A percentile compares a stretch with the other conserved stretches of the same genome.
Conservation (phyloP, 2,329 filamentous ascomycete species). For the Botrytis fragariae region DNA sequence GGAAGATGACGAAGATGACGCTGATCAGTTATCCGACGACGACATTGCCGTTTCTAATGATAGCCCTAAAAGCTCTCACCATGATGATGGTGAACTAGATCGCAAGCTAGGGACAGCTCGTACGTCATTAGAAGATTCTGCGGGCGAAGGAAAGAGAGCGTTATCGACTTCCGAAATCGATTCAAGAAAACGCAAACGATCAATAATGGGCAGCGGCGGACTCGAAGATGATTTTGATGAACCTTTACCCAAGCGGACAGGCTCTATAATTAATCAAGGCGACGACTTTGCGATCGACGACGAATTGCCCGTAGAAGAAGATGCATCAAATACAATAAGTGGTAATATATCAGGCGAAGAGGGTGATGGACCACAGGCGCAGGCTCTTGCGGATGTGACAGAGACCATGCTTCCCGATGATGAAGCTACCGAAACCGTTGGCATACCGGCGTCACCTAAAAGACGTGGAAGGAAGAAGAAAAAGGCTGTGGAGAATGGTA, state of each 20-base stretch:
- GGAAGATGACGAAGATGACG: conserved; percentile 45
- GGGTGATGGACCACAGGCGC: conserved; percentile 50
- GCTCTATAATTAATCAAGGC: conserved; percentile 45
- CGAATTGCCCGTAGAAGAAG: conserved; percentile 44
- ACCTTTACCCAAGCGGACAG: conserved; percentile 51
- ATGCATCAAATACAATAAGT: conserved; percentile 36
- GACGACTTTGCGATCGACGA: conserved; percentile 47
- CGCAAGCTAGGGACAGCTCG: conserved; percentile 33
- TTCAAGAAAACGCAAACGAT: conserved; percentile 42
- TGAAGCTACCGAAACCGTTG: conserved; percentile 36
- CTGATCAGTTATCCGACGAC: conserved; percentile 37
- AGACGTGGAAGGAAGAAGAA: conserved; percentile 40
- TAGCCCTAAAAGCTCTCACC: conserved; percentile 40
- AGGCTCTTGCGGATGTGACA: conserved; percentile 42
- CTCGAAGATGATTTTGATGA: conserved; percentile 40
- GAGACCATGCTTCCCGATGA: conserved; percentile 44
- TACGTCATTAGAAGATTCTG: conserved; percentile 39
- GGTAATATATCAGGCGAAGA: conserved; percentile 38
- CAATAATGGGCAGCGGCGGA: conserved; percentile 35
- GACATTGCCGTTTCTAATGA: conserved; percentile 41
- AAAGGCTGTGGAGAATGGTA: conserved; percentile 33
- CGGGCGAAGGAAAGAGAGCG: conserved; percentile 31
- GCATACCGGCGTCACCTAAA: conserved; percentile 36
- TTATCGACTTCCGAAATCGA: conserved; percentile 31
- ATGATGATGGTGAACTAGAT: conserved; percentile 40